Evolutionary conservation across 2,329 filamentous ascomycete species (phyloP), one percentile per base, ranked within the genome.

Genomic region (Fusarium buxicola): DNA sequence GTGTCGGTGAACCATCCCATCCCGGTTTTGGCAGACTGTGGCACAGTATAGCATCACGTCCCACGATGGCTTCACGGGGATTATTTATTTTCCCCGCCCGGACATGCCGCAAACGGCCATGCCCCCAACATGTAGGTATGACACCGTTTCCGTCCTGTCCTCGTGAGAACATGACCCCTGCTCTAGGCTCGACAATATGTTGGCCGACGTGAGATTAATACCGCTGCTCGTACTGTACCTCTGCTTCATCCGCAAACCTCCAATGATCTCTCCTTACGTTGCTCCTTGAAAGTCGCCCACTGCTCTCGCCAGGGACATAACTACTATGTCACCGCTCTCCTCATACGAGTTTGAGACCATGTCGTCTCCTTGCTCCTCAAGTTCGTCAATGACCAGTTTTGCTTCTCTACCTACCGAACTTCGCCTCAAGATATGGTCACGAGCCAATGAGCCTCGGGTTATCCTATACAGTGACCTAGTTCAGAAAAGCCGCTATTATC

Each of bases 371-470:
- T 34, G 24, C 8, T 50, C 52, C 25, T 55, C 63, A 30, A 49
- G 58, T n/a, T 58, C 55, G 16, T n/a, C 60, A 9, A 55, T 46
- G 41, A 55, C 63, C 40, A 65, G 50, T 54, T 75, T 77, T 47
- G 47, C 58, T 41, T 71, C 68, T 28, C 66, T 78, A 9, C 76
- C 76, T 4, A 55, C 74, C 9, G 76, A 78, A 62, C 69, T 78
- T 43, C 75, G 76, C 24, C 69, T 77, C 45, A 75, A 76, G 61
- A 75, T 78, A 58, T 77, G 75, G 76, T 71, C 69, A 25, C 73
- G 69, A 60, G 74, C 75, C 30, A 69, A 73, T 25, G 75, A 78
- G 64, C 75, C 76, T 32, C 74, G 74, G 21, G 60, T 77, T 53
- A 68, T 76, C 47, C 72, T 77, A 40, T 69, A 77, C 32, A 70